Evolutionary conservation across 1,139 yeast genomes (phyloP).

Genomic region (Spencermartinsiella ligniputridi): DNA sequence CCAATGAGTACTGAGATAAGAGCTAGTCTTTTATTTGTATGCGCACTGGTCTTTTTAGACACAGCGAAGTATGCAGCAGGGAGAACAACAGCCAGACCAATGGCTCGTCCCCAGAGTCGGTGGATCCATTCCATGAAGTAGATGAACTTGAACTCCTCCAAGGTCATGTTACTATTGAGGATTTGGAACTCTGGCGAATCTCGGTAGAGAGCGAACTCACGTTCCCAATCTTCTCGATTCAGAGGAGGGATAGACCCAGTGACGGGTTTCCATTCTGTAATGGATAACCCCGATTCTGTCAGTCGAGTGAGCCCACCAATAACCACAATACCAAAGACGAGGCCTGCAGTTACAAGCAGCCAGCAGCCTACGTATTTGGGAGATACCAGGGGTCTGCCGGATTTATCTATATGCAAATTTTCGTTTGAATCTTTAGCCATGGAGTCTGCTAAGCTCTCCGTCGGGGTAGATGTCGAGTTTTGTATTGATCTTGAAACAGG

Average conservation of each 20-base stretch:
- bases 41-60: conserved; percentile 60
- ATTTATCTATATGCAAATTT: too few species aligned
- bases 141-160: conserved; percentile 93
- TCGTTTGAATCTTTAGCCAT: too few species aligned
- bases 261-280: conserved; percentile 98
- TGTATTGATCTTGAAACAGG: too few species aligned
- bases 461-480: too few species aligned
- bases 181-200: conserved; percentile 88
- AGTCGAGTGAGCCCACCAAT: conserved; percentile 93
- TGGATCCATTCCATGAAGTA: conserved; percentile 99
- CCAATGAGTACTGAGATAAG: conserved; percentile 78
- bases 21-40: conserved; percentile 62
- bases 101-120: conserved; percentile 83
- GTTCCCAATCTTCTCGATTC: conserved; percentile 74
- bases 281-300: conserved; percentile 92
- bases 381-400: conserved; percentile 26
- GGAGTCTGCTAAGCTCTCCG: too few species aligned
- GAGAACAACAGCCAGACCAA: conserved; percentile 74
- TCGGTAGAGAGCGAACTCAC: conserved; percentile 74
- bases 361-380: conserved; percentile 66
- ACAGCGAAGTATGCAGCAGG: conserved; percentile 84
- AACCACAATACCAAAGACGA: conserved; percentile 94
- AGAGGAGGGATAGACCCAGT: conserved; percentile 93
- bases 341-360: conserved; percentile 83
- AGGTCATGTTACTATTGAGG: conserved; percentile 80